Conservation (phyloP, 2,329 filamentous ascomycete genomes). For the Clarireedia monteithiana region DNA sequence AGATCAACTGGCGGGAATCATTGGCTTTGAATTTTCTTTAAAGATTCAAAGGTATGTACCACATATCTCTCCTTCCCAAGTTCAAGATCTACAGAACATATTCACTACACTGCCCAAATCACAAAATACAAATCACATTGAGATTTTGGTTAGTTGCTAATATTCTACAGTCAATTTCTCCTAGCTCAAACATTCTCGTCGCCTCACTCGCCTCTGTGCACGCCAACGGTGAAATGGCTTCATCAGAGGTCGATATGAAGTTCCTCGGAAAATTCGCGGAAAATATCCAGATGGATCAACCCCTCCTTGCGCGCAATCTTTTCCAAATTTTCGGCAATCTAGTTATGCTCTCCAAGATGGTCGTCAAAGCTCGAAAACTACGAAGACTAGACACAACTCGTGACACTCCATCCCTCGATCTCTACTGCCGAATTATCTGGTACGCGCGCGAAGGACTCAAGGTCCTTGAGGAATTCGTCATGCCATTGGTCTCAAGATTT, state of each 20-base stretch:
- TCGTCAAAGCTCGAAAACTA: constrained; percentile 75
- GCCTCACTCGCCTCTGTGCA: neutral
- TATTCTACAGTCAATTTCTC: neutral
- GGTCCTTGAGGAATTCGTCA: constrained; percentile 78
- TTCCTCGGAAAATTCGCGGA: constrained; percentile 86
- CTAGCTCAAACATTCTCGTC: neutral
- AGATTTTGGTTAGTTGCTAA: neutral
- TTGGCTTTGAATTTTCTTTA: too few relatives aligned
- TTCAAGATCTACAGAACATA: too few relatives aligned
- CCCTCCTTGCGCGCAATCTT: constrained; percentile 71
- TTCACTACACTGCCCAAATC: too few relatives aligned
- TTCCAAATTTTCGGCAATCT: constrained; percentile 90
- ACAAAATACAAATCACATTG: too few relatives aligned
- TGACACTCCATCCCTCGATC: constrained; percentile 69
- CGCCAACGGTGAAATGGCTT: constrained; percentile 59
- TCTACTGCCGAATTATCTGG: constrained; percentile 92
- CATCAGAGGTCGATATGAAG: constrained; percentile 95
- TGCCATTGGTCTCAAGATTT: constrained; percentile 74
- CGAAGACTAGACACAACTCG: constrained; percentile 74
- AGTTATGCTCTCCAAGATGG: constrained; percentile 75
- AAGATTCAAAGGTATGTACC: too few relatives aligned
- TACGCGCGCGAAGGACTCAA: constrained; percentile 84
- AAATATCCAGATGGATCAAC: constrained; percentile 68
- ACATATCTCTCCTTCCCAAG: too few relatives aligned
- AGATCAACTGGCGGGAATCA: too few relatives aligned